phyloP scores from a whole-genome alignment of 495 filamentous ascomycete genomes.

The Physcia stellaris region DNA sequence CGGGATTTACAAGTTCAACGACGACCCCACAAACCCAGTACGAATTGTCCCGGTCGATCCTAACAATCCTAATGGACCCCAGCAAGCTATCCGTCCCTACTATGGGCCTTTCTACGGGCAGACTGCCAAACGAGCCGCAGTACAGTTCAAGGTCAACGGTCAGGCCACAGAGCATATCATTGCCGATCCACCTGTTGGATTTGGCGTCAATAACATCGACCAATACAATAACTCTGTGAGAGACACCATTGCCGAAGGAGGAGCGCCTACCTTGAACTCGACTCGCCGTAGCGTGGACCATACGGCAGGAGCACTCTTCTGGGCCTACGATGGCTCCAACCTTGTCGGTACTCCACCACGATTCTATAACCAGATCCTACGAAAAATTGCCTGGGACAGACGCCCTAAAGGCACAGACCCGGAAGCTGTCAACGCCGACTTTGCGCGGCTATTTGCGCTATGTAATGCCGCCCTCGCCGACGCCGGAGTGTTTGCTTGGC shows the following conservation, averaged over 20 bases:
- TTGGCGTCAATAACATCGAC: constrained; percentile 11
- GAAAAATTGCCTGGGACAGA: constrained; percentile 16
- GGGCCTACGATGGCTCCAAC: constrained; percentile 26
- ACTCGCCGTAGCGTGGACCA: constrained; percentile 18
- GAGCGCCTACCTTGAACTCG: constrained; percentile 11
- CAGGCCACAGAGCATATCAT: constrained; percentile 16
- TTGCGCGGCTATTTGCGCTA: constrained; percentile 21
- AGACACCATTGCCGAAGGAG: constrained; percentile 19
- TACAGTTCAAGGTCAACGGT: constrained; percentile 14
- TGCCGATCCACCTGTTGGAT: constrained; percentile 20
- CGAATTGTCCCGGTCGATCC: constrained; percentile 18
- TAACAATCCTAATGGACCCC: constrained; percentile 18
- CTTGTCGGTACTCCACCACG: constrained; percentile 21
- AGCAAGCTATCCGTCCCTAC: constrained; percentile 14
- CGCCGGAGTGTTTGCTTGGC: constrained; percentile 25
- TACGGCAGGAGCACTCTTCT: constrained; percentile 18
- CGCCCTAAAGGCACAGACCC: background rate
- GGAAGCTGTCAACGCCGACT: constrained; percentile 24
- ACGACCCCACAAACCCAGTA: constrained; percentile 24
- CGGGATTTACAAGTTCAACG: constrained; percentile 18
- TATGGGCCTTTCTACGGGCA: constrained; percentile 19
- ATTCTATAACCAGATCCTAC: constrained; percentile 19
- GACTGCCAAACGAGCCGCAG: constrained; percentile 18
- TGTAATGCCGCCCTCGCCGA: constrained; percentile 20
- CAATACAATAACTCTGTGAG: constrained; percentile 17